Percentiles rank a stretch among this genome's conserved stretches.
Evolutionary conservation across 1,284 basidiomycete species (phyloP).

Genomic region (Cryptococcus sp.): DNA sequence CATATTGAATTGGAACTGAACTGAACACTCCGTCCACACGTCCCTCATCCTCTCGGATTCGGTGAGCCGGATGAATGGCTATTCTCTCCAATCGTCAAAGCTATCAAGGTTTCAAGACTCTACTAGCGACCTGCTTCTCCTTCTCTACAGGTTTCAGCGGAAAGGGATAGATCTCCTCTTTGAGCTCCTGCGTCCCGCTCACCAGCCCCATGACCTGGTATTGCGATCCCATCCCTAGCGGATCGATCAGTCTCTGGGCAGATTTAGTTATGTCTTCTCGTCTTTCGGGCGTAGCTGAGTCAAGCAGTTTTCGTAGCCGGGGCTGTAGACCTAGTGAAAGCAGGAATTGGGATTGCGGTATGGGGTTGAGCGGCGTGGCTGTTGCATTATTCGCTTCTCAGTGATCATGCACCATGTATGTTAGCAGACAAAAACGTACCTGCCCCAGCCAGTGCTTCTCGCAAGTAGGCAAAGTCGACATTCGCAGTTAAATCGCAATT

Average conservation of each 20-base stretch:
- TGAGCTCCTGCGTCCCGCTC: conserved; percentile 19
- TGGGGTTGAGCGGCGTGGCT: conserved; percentile 63
- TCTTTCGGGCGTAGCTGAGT: conserved; percentile 58
- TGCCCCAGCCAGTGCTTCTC: conserved; percentile 68
- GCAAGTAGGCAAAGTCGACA: conserved; percentile 89
- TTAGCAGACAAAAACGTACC: conserved; percentile 57
- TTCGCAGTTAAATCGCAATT: conserved; percentile 91
- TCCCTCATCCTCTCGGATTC: no score
- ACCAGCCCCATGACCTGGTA: conserved; percentile 60
- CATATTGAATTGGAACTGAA: no score
- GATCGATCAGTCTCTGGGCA: conserved; percentile 59
- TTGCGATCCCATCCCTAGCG: conserved; percentile 60
- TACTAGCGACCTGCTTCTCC: conserved; percentile 8
- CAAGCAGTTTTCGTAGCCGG: conserved; percentile 62
- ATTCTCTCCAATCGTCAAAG: background rate
- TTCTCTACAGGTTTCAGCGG: conserved; percentile 6
- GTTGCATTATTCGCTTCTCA: background rate
- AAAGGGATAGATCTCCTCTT: conserved; percentile 53
- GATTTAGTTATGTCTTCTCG: conserved; percentile 54
- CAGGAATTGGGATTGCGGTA: conserved; percentile 72
- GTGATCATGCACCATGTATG: background rate
- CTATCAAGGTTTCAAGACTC: conserved; percentile 13
- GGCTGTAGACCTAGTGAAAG: conserved; percentile 67
- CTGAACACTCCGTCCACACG: no score
- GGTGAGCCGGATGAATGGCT: no score